A percentile compares a stretch with the other conserved stretches of the same genome.
Evolutionary conservation across 2,329 filamentous ascomycete species (phyloP).

Genomic region (Hymenoscyphus fructigenus): DNA sequence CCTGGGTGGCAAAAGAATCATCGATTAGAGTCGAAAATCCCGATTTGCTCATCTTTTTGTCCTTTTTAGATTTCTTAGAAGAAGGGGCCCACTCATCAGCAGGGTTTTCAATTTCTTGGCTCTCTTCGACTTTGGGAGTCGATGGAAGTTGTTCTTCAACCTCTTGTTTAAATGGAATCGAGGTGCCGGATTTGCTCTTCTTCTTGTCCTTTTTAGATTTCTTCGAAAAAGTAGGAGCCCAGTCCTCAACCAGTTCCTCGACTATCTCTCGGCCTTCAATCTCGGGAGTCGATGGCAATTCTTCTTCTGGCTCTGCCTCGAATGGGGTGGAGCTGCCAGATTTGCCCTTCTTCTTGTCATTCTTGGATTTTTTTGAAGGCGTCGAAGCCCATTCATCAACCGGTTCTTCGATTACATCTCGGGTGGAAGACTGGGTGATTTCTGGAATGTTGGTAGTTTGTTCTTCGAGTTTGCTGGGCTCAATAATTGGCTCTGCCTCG

Average conservation of each 20-base stretch:
- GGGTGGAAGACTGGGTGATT: background rate
- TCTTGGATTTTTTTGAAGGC: constrained; percentile 13
- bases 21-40: constrained; percentile 13
- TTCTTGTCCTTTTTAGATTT: constrained; percentile 19
- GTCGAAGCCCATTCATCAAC: constrained; percentile 3
- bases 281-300: background rate
- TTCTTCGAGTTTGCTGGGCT: background rate
- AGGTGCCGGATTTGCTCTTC: constrained; percentile 7
- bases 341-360: constrained; percentile 16
- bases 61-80: constrained; percentile 23
- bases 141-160: background rate
- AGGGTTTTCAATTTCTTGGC: background rate
- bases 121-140: background rate
- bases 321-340: constrained; percentile 8
- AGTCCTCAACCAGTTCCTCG: constrained; percentile 2
- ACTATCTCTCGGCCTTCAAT: background rate
- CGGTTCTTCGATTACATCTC: background rate
- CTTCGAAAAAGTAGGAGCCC: background rate
- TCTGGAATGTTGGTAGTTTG: background rate
- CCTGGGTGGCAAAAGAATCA: background rate
- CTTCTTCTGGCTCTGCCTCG: background rate
- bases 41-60: constrained; percentile 26
- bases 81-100: constrained; percentile 17
- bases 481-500: background rate
- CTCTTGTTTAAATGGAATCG: constrained; percentile 4